Evolutionary conservation across 2,329 filamentous ascomycete species (phyloP).

Genomic region (Calonectria pseudoturangicola): DNA sequence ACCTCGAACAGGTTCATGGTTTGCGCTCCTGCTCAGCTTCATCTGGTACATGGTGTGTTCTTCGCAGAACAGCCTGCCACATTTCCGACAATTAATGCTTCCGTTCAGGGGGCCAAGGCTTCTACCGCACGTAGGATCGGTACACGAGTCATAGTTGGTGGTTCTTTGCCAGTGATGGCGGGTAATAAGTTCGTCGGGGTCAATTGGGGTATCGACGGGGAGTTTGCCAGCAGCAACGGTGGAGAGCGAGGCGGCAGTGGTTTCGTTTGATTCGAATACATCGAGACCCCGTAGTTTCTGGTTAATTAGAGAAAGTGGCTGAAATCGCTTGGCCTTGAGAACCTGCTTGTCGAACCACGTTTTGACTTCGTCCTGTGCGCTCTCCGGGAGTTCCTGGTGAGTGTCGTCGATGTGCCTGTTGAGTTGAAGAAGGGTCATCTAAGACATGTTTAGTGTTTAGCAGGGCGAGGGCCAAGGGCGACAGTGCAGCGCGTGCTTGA

Average conservation of each 20-base stretch:
- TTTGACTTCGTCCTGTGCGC: slow-evolving; percentile 95
- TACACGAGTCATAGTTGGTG: slow-evolving; percentile 84
- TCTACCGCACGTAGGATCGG: slow-evolving; percentile 90
- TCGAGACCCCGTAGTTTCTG: slow-evolving; percentile 95
- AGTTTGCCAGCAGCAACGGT: slow-evolving; percentile 63
- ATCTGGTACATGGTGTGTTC: slow-evolving; percentile 99
- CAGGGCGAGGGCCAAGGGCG: too few species aligned
- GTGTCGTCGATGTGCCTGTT: slow-evolving; percentile 91
- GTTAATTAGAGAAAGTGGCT: slow-evolving; percentile 92
- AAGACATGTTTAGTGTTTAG: slow-evolving; percentile 31
- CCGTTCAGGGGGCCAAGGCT: slow-evolving; percentile 86
- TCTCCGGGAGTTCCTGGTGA: slow-evolving; percentile 91
- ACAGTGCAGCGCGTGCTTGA: background rate
- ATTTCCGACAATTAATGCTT: slow-evolving; percentile 94
- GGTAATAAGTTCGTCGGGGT: slow-evolving; percentile 93
- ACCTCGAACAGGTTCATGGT: slow-evolving; percentile 91
- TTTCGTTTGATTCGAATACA: slow-evolving; percentile 94
- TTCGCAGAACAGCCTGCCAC: slow-evolving; percentile 95
- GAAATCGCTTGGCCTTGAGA: slow-evolving; percentile 93
- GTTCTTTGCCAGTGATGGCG: slow-evolving; percentile 91
- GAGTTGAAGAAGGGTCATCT: slow-evolving; percentile 94
- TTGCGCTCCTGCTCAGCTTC: slow-evolving; percentile 92
- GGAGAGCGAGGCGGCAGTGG: slow-evolving; percentile 62
- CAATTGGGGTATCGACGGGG: slow-evolving; percentile 67
- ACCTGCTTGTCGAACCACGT: slow-evolving; percentile 98